Percentiles rank a stretch among this genome's conserved stretches.
phyloP scores from a whole-genome alignment of 2,329 filamentous ascomycete species.

The Rosellinia necatrix region DNA sequence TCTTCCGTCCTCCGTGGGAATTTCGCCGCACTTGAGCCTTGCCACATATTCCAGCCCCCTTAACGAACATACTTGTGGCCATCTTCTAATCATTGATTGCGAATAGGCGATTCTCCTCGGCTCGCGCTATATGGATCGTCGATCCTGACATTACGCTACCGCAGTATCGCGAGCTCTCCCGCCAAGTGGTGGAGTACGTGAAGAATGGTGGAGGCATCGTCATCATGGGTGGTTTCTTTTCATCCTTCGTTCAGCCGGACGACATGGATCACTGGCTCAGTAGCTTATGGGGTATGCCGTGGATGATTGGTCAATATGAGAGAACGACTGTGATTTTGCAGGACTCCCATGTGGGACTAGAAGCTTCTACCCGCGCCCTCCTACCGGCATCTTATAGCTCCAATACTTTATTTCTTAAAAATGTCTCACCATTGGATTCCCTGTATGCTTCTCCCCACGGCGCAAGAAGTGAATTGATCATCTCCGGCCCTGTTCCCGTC shows the following conservation, averaged over 20 bases:
- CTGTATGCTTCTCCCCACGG: neutral
- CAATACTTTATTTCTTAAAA: neutral
- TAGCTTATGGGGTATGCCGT: neutral
- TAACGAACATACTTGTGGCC: neutral
- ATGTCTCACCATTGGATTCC: conserved; percentile 2
- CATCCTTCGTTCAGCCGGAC: neutral
- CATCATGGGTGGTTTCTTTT: neutral
- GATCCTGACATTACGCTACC: neutral
- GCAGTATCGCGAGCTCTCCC: neutral
- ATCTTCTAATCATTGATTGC: neutral
- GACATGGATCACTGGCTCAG: neutral
- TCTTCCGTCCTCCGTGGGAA: neutral
- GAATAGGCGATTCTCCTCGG: neutral
- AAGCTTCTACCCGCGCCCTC: neutral
- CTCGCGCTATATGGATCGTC: conserved; percentile 1
- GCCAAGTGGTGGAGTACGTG: neutral
- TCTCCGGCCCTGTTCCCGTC: neutral
- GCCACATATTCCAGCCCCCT: neutral
- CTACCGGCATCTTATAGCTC: neutral
- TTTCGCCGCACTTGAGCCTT: neutral
- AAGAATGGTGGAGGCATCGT: neutral
- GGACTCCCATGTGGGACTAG: neutral
- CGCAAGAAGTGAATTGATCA: neutral
- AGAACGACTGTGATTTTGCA: conserved; percentile 5
- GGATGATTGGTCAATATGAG: neutral